Evolutionary conservation across 352 stramenopile genomes (phyloP).

Genomic region (Globisporangium solare): DNA sequence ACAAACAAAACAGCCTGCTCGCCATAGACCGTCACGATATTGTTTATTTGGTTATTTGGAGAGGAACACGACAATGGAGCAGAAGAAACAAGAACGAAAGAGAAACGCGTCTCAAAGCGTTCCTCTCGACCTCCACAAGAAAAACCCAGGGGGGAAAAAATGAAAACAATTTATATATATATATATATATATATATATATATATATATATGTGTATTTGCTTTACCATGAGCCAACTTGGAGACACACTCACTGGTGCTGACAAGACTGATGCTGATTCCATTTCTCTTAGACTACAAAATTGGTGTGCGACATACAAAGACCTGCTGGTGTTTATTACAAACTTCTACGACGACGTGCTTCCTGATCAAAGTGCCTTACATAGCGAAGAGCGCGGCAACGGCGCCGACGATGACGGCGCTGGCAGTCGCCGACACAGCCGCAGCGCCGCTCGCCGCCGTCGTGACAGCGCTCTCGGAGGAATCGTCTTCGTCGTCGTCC

Average conservation of each 20-base stretch:
- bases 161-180: too few species aligned
- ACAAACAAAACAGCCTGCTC: not conserved
- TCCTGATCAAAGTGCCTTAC: not conserved
- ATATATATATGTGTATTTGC: too few species aligned
- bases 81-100: constrained; percentile 2
- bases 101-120: too few species aligned
- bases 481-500: constrained; percentile 62
- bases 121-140: too few species aligned
- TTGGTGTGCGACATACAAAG: too few species aligned
- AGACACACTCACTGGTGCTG: too few species aligned
- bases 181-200: too few species aligned
- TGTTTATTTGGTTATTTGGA: constrained; percentile 11
- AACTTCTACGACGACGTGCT: not conserved
- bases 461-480: constrained; percentile 37
- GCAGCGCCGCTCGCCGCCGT: constrained; percentile 18
- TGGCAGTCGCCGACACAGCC: constrained; percentile 3
- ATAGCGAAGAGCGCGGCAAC: constrained; percentile 12
- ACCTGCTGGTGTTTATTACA: too few species aligned
- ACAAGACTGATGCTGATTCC: too few species aligned
- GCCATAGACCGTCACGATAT: constrained; percentile 14
- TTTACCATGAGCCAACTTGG: too few species aligned
- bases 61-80: constrained; percentile 2
- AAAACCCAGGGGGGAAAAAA: too few species aligned
- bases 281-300: too few species aligned
- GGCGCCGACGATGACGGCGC: constrained; percentile 6